phyloP scores from a whole-genome alignment of 2,329 filamentous ascomycete species.

The Alternaria tenuissima region DNA sequence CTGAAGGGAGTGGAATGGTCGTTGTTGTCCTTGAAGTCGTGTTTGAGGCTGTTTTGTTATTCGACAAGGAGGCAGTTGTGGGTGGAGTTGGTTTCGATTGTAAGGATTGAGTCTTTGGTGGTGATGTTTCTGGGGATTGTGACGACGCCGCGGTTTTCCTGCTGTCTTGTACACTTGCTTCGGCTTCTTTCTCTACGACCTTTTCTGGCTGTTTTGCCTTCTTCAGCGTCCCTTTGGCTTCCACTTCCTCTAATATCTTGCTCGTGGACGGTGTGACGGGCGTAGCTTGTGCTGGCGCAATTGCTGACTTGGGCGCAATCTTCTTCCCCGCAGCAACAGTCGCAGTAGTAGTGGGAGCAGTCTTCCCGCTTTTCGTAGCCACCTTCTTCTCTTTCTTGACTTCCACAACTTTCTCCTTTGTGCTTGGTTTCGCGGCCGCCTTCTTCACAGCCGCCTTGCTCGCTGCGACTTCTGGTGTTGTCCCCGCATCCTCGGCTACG shows the following conservation, averaged over 20 bases:
- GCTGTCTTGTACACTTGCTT: not conserved
- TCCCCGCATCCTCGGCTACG: slow-evolving; percentile 27
- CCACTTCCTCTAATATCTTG: slow-evolving; percentile 44
- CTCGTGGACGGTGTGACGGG: slow-evolving; percentile 38
- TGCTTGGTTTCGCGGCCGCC: slow-evolving; percentile 33
- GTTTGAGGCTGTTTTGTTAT: not conserved
- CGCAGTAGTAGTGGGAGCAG: not conserved
- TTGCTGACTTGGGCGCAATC: slow-evolving; percentile 16
- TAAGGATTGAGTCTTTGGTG: slow-evolving; percentile 23
- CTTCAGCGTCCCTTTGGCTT: slow-evolving; percentile 33
- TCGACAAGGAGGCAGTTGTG: not conserved
- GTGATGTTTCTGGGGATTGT: not conserved
- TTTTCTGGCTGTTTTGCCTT: not conserved
- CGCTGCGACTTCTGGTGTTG: slow-evolving; percentile 15
- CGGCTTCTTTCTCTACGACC: not conserved
- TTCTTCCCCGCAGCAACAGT: slow-evolving; percentile 17
- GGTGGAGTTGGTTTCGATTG: not conserved
- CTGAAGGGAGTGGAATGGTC: slow-evolving; percentile 37
- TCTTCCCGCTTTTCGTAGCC: slow-evolving; percentile 21
- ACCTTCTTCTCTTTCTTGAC: slow-evolving; percentile 24
- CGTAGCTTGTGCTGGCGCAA: slow-evolving; percentile 26
- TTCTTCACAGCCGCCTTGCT: slow-evolving; percentile 31
- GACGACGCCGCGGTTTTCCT: not conserved
- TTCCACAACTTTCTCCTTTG: slow-evolving; percentile 23
- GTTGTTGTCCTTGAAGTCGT: slow-evolving; percentile 13